Evolutionary conservation across 2,329 filamentous ascomycete species (phyloP), one percentile per base, ranked within the genome.

Genomic region (Colletotrichum gigasporum): DNA sequence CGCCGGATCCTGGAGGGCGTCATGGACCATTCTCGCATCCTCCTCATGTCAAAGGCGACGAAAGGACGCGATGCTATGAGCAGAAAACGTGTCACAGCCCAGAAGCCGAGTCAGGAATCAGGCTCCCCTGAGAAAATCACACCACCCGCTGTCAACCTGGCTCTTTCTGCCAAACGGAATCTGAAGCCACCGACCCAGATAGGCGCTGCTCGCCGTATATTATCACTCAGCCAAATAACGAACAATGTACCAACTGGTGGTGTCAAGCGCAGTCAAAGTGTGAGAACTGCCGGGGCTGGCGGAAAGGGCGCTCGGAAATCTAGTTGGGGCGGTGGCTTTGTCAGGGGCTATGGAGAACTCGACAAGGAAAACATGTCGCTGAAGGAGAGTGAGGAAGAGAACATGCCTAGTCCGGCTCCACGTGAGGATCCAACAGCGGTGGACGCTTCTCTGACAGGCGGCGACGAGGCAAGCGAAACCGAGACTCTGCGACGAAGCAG

Each of bases 1-100:
- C 91, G 94, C 54, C 90, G 96, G 24, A 97, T 99, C 69, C 82
- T 99, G 30, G 95, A 98, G 69, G 94, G 95, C 24, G 93, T 98
- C 67, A 96, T 99, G 80, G 94, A 98, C 71, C 95, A 98, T 75
- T 97, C 95, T 18, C 91, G 95, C 6, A 90, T 95, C 24, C 84
- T 97, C n/a, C 86, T 98, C 62, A 91, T 96, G 82, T 83, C 88
- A 69, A 90, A 92, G 79, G 80, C 86, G 3, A 80, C 76, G 69
- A 83, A 82, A 70, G 78, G 82, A 10, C 77, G 77, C 5, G 86
- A 88, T 55, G 78, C 81, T 65, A 88, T 88, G 86, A 87, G 79
- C 74, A 84, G 85, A 52, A 88, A 88, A 76, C 81, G 86, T 7
- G 81, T 82, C 60, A 71, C 80, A 24, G 76, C 83, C 63, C 79